Base-by-base conservation (phyloP, 2,329 filamentous ascomycete species). In the Aureobasidium musti region DNA sequence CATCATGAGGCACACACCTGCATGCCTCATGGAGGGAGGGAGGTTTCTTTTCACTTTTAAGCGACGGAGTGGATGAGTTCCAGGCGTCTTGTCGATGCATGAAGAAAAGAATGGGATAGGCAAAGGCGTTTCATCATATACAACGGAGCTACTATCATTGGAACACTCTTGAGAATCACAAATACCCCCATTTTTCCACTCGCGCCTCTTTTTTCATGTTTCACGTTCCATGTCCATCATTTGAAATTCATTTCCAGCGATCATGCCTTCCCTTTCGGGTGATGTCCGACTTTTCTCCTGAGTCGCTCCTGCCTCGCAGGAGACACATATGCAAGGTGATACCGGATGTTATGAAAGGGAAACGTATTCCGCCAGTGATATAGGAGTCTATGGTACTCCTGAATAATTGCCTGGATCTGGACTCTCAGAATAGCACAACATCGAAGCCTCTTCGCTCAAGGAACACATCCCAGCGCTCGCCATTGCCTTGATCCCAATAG, bases 381-480 rank as follows among this genome's bases (percentile, higher is more conserved):
- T 3, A 39, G 14, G 5, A 2, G 2, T 17, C 35, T 39, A 6
- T 13, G 2, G 11, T 35, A 35, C 8, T 10, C 33, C 11, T 35
- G 13, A 13, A 35, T 35, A 6, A 39, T 39, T 39, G 35, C 35
- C 13, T 17, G 35, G 35, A 17, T 17, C 17, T 14, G 3, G 11
- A 11, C 23, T 45, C 30, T 54, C 23, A 66, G 19, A 66, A 66
- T 10, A 66, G 45, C 28, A 66, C 64, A 2, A 60, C 41, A 53
- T 66, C 64, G 19, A 66, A 52, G 19, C 64, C 64, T 41, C 53
- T 49, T 21, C 53, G 52, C 41, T 57, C 64, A 5, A 66, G 64
- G 4, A 66, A 66, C 3, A 66, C 64, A 35, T 66, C 64, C 64
- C 64, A 66, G 19, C 64, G 41, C 45, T 66, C 64, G 14, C 64